Evolutionary conservation across 805 yeast genomes (phyloP).

Genomic region (Jamesozyma piceae): DNA sequence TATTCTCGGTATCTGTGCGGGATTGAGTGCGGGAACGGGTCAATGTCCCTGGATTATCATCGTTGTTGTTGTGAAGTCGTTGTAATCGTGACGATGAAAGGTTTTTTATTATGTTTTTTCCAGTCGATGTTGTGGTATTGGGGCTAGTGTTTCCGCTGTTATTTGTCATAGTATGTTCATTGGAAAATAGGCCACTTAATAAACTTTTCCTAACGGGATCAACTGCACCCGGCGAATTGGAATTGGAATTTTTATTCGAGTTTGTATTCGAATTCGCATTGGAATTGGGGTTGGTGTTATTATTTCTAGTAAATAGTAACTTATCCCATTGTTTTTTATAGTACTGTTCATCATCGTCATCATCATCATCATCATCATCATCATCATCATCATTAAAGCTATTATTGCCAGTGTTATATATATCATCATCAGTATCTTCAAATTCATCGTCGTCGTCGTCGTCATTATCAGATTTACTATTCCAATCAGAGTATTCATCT

Average conservation of each 20-base stretch:
- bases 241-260: not conserved
- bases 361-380: slow-evolving; percentile 17
- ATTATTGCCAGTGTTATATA: no score
- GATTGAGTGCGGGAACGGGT: no score
- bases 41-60: not conserved
- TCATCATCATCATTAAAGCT: slow-evolving; percentile 18
- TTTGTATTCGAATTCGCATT: slow-evolving; percentile 1
- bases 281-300: not conserved
- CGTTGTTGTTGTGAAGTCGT: not conserved
- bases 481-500: slow-evolving; percentile 30
- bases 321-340: slow-evolving; percentile 28
- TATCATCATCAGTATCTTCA: slow-evolving; percentile 14
- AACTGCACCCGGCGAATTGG: not conserved
- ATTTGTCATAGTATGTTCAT: slow-evolving; percentile 7
- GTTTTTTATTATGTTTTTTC: not conserved
- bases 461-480: slow-evolving; percentile 20
- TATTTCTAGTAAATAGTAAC: slow-evolving; percentile 18
- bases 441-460: slow-evolving; percentile 17
- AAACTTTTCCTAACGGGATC: slow-evolving; percentile 19
- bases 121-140: not conserved
- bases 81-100: slow-evolving; percentile 1
- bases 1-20: not conserved
- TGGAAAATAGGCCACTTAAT: slow-evolving; percentile 25
- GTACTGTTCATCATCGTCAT: slow-evolving; percentile 27
- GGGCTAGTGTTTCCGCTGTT: no score